These are phyloP conservation scores for Lithospermum erythrorhizon DNA, from an alignment of 257 asterid species.

Conservation along the genomic window DNA sequence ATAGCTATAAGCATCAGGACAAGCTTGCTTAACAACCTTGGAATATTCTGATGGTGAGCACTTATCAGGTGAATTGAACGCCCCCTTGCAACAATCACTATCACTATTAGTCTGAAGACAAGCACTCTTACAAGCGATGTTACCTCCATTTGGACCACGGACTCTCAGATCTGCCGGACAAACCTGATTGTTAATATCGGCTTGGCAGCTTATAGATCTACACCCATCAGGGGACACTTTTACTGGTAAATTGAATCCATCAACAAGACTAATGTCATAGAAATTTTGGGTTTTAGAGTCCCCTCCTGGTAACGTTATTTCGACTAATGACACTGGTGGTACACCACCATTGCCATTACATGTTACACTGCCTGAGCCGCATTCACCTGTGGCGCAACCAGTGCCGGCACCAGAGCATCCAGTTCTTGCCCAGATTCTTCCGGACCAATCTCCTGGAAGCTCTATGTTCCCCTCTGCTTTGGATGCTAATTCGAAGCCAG, in stretches of 20 bases:
- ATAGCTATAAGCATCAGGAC: constrained; percentile 53
- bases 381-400: constrained; percentile 73
- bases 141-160: constrained; percentile 2
- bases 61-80: constrained; percentile 14
- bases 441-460: constrained; percentile 57
- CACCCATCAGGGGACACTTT: constrained; percentile 18
- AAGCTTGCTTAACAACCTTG: constrained; percentile 20
- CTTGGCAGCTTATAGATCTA: constrained; percentile 16
- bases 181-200: constrained; percentile 13
- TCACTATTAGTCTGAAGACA: constrained; percentile 30
- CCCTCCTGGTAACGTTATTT: constrained; percentile 71
- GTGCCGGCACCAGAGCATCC: constrained; percentile 43
- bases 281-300: constrained; percentile 40
- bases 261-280: constrained; percentile 79
- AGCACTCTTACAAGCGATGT: constrained; percentile 44
- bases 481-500: constrained; percentile 61
- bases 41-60: constrained; percentile 36
- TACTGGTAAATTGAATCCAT: constrained; percentile 41
- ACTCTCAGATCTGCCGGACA: constrained; percentile 28
- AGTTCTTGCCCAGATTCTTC: constrained; percentile 87
- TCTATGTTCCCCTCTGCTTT: constrained; percentile 18
- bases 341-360: constrained; percentile 59
- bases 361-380: constrained; percentile 37
- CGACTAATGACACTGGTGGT: constrained; percentile 79
- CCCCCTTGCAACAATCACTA: constrained; percentile 39